Evolutionary conservation across 768 basidiomycete genomes (phyloP), one percentile per base, ranked within the genome.

Genomic region (Pisolithus microcarpus): DNA sequence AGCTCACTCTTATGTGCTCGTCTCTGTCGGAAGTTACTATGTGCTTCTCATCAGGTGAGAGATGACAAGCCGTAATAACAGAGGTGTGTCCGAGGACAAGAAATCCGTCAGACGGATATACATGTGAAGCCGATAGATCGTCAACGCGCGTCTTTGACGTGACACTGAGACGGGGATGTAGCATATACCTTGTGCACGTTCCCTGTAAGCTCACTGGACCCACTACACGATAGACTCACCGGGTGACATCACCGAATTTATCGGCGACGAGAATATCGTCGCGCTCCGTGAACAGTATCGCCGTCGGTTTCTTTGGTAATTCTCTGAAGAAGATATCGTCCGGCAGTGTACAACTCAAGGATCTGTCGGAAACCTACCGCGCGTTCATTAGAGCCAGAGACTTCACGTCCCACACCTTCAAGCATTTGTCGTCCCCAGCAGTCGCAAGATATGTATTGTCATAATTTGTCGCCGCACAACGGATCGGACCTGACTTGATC

Each of bases 181-280:
- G 68, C 0, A 84, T 72, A 63, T 91, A 87, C 58, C 86, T 87
- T 57, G 45, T 46, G 52, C 18, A 47, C 21, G 46, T 26, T 46
- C 38, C 49, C 42, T 21, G 7, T 30, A 11, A 3, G 21, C 34
- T 21, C 7, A 3, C 55, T 40, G 37, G 43, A 5, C 26, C 26
- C 34, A 38, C 6, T 9, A 36, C 11, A 15, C 46, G 24, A 40
- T 15, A 37, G 37, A 55, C 72, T 49, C 46, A 87, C 90, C 81
- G 81, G 70, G 92, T 95, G 38, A 95, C 78, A 62, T 97, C 95
- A 0, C 95, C 95, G 55, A 96, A 94, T 68, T 96, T 97, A 69
- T 99, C 95, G 2, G 91, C 81, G 11, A 90, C 81, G 2, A 97
- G 65, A 52, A 99, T 82, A 0, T 77, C 81, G 0, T 76, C 77